These are phyloP conservation scores for Pestalotiopsis sp. DNA, from an alignment of 2,329 filamentous ascomycete species.

Conservation along the genomic window DNA sequence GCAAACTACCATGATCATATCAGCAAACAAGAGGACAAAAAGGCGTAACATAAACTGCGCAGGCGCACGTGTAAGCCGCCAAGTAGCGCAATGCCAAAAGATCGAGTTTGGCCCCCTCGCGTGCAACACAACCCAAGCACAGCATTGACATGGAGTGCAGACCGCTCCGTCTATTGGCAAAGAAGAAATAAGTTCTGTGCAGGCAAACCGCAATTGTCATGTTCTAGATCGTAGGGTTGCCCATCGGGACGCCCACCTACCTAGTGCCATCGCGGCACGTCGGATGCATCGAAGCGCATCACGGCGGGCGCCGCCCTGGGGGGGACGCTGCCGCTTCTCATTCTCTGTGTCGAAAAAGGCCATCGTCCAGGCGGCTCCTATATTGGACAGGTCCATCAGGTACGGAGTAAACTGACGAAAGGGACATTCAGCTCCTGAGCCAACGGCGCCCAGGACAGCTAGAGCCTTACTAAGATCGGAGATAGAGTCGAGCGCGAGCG, in stretches of 20 bases:
- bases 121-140: neutral
- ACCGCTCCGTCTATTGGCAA: neutral
- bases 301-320: neutral
- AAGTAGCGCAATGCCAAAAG: neutral
- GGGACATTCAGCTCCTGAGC: neutral
- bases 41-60: neutral
- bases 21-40: neutral
- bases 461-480: neutral
- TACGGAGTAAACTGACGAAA: neutral
- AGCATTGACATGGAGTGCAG: neutral
- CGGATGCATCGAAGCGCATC: neutral
- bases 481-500: neutral
- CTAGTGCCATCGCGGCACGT: neutral
- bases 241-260: neutral
- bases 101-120: neutral
- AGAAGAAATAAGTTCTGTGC: neutral
- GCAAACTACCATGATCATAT: neutral
- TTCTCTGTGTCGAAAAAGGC: neutral
- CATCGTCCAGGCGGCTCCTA: neutral
- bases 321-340: neutral
- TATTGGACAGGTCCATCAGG: neutral
- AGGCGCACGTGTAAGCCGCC: neutral
- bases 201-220: neutral
- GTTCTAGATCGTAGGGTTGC: neutral
- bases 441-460: neutral